Evolutionary conservation across 768 basidiomycete species (phyloP), one percentile per base, ranked within the genome.

Genomic region (Tylopilus subfusipes): DNA sequence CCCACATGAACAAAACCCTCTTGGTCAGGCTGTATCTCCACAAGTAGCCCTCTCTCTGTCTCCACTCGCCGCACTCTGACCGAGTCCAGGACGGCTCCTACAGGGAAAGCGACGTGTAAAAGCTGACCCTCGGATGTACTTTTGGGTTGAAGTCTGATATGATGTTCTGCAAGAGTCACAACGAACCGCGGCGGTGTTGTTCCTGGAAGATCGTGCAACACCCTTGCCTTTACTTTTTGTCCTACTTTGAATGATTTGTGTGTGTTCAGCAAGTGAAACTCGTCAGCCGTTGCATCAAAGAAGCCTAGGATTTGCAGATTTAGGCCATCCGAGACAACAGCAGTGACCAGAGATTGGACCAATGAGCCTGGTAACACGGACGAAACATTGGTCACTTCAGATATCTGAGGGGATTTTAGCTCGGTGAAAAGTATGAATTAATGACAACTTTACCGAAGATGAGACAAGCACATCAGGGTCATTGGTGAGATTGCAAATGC

Each of bases 291-390:
- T 30, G 93, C 96, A 34, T 91, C 87, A 71, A 93, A 98, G 69
- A 88, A 95, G 0, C 93, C 94, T 24, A 95, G 79, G 18, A 98
- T 76, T 71, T 96, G 95, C 29, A 98, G 74, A 67, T 90, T 90
- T 31, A 98, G 73, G 18, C 97, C 97, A 24, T 73, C 78, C 16
- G 85, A 75, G 39, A 84, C 76, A 21, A 88, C 78, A 19, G 84
- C 82, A 2, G 93, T 97, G 53, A 99, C 79, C 36, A 96, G 75
- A 11, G 81, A 83, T 68, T 89, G 85, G 21, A 95, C 92, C 18
- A 95, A 78, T 24, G 82, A 77, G 16, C 94, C 93, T 10, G 97
- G 96, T 40, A 98, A 81, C 44, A 98, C 70, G 2, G 94, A 95
- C 5, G 82, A 78, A 50, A 90, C 85, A 51, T 81, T 86, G 12